Evolutionary conservation across 129 eudicot genomes (phyloP).

Genomic region (Saussurea involucrata): DNA sequence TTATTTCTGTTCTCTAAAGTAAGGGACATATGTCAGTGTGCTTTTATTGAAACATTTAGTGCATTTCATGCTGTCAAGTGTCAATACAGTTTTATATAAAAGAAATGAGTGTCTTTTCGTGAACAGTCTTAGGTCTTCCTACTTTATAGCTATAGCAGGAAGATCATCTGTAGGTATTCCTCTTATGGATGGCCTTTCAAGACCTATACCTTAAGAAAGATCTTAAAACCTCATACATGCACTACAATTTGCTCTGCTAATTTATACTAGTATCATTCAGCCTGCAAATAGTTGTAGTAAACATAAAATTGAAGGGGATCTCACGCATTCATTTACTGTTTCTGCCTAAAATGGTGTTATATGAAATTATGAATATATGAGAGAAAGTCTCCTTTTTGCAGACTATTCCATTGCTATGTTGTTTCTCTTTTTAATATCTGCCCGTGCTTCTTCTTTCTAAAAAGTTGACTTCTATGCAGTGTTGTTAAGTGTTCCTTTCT

Average conservation of each 20-base stretch:
- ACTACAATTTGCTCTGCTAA: background rate
- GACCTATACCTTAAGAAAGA: background rate
- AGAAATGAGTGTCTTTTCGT: background rate
- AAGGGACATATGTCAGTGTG: background rate
- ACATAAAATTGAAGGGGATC: background rate
- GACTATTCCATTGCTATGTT: background rate
- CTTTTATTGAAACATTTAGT: background rate
- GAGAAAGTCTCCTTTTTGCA: background rate
- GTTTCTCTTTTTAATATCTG: background rate
- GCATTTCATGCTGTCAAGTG: background rate
- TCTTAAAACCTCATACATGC: background rate
- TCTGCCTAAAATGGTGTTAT: background rate
- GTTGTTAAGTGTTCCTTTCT: constrained; percentile 1
- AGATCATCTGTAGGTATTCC: background rate
- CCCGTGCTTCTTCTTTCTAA: too few relatives aligned
- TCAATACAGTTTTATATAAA: background rate
- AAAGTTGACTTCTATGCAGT: background rate
- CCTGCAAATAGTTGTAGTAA: background rate
- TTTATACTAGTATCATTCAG: background rate
- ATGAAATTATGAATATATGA: background rate
- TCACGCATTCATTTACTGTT: background rate
- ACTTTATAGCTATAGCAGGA: background rate
- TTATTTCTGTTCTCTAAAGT: background rate
- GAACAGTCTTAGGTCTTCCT: background rate
- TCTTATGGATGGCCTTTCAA: background rate